Evolutionary conservation across 345 rosid genomes (phyloP).

Genomic region (Microcos paniculata): DNA sequence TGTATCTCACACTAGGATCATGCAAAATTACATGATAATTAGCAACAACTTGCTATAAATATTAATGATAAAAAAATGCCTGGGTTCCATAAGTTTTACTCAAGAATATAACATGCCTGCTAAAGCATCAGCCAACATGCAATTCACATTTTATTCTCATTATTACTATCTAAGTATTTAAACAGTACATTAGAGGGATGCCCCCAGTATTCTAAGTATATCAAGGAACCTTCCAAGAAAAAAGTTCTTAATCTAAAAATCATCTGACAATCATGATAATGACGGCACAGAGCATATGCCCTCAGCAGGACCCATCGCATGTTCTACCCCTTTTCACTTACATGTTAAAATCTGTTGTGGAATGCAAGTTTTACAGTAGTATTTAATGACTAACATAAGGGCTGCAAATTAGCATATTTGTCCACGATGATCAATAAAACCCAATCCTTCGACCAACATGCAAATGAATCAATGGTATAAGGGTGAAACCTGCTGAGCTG

Average conservation of each 20-base stretch:
- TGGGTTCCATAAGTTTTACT: not conserved
- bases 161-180: not conserved
- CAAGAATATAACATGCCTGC: not conserved
- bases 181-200: not conserved
- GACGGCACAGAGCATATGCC: not conserved
- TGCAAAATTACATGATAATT: conserved; percentile 26
- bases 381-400: not conserved
- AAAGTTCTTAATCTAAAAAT: not conserved
- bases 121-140: not conserved
- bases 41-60: conserved; percentile 19
- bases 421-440: not conserved
- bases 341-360: not conserved
- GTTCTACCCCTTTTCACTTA: not conserved
- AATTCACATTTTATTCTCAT: not conserved
- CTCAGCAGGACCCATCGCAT: not conserved
- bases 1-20: conserved; percentile 81
- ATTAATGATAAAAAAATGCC: conserved; percentile 7
- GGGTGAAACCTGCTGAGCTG: conserved; percentile 71
- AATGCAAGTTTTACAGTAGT: not conserved
- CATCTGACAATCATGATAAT: not conserved
- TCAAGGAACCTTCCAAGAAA: not conserved
- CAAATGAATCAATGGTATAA: conserved; percentile 5
- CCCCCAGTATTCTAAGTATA: not conserved
- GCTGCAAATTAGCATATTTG: not conserved
- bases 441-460: not conserved